Evolutionary conservation across 352 stramenopile genomes (phyloP).

Genomic region (Globisporangium nodosum): DNA sequence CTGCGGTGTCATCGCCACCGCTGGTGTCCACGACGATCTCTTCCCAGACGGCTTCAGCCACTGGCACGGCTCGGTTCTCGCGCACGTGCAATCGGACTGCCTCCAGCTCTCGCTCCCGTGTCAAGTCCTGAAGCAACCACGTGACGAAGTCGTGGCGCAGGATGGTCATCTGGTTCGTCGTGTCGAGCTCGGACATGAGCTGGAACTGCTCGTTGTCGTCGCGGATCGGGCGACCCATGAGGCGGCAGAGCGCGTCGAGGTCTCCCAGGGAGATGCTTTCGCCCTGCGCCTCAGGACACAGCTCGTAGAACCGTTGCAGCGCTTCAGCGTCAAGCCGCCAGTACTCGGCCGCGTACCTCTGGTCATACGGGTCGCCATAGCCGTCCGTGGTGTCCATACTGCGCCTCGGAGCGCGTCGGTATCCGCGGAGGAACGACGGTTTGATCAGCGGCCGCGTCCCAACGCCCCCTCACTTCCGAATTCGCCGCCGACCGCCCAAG

Average conservation of each 20-base stretch:
- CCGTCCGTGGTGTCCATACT: background rate
- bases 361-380: background rate
- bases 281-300: conserved; percentile 28
- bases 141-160: conserved; percentile 41
- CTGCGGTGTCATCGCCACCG: conserved; percentile 11
- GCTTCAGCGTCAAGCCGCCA: conserved; percentile 46
- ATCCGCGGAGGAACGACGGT: background rate
- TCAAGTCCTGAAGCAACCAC: conserved; percentile 43
- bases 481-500: background rate
- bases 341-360: conserved; percentile 33
- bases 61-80: conserved; percentile 11
- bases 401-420: too few species aligned
- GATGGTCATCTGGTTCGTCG: conserved; percentile 52
- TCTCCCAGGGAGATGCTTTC: conserved; percentile 31
- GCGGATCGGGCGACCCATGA: conserved; percentile 29
- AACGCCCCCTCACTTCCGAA: background rate
- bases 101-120: conserved; percentile 19
- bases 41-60: conserved; percentile 40
- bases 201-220: conserved; percentile 38
- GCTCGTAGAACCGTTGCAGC: conserved; percentile 24
- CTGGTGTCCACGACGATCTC: conserved; percentile 16
- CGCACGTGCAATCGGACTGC: conserved; percentile 5
- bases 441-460: conserved; percentile 7
- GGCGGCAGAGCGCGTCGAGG: conserved; percentile 41
- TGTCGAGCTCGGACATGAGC: conserved; percentile 53